phyloP scores from a whole-genome alignment of 2,329 filamentous ascomycete species.

The Thelonectria blattea region DNA sequence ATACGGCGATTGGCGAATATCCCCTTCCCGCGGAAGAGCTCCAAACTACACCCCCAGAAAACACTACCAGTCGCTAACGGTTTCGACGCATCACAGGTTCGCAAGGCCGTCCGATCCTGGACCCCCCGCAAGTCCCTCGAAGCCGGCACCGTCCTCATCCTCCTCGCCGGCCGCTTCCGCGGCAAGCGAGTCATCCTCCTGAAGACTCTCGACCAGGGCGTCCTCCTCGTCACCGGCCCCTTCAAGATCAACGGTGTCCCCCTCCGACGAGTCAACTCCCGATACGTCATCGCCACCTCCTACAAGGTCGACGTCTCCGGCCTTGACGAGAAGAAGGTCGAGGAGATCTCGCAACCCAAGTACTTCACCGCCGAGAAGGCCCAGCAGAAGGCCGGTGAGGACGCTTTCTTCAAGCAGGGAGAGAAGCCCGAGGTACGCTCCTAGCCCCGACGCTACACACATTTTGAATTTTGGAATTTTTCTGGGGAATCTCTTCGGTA shows the following conservation, averaged over 20 bases:
- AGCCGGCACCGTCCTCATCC: constrained; percentile 96
- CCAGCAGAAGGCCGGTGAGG: constrained; percentile 95
- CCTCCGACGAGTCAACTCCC: constrained; percentile 90
- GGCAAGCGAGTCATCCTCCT: constrained; percentile 99
- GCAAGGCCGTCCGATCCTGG: constrained; percentile 90
- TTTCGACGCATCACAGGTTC: constrained; percentile 66
- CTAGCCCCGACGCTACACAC: not conserved
- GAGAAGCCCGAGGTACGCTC: constrained; percentile 93
- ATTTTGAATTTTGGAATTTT: not conserved
- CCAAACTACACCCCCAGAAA: not conserved
- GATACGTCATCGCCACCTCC: constrained; percentile 92
- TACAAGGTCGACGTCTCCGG: constrained; percentile 84
- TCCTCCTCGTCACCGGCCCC: constrained; percentile 97
- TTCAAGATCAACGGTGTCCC: constrained; percentile 99
- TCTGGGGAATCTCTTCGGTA: constrained; percentile 6
- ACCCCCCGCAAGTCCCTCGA: constrained; percentile 87
- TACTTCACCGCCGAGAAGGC: constrained; percentile 98
- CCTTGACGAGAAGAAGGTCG: constrained; percentile 89
- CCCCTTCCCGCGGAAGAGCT: not conserved
- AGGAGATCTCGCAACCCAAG: constrained; percentile 74
- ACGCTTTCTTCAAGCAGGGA: constrained; percentile 99
- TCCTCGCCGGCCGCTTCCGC: constrained; percentile 98
- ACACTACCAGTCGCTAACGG: constrained; percentile 40
- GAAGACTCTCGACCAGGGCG: constrained; percentile 96
- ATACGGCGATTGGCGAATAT: constrained; percentile 26